Conservation (phyloP, 1,284 basidiomycete species). For the Pterulicium gracile region DNA sequence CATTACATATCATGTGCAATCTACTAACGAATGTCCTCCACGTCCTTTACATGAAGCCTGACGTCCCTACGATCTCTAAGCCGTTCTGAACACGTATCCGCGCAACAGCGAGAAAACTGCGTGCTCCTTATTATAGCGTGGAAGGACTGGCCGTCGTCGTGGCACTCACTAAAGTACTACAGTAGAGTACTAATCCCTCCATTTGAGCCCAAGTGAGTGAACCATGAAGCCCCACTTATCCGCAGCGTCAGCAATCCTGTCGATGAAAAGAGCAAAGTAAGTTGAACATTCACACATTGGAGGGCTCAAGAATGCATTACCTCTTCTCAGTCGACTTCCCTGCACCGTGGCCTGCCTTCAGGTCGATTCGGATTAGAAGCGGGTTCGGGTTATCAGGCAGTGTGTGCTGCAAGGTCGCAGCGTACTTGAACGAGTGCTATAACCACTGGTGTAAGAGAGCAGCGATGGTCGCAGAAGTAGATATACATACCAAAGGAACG, state of each 20-base stretch:
- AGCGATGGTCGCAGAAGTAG: background rate
- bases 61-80: too few relatives aligned
- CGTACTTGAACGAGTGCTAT: slow-evolving; percentile 68
- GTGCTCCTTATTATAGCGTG: too few relatives aligned
- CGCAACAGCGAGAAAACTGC: too few relatives aligned
- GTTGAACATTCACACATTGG: slow-evolving; percentile 6
- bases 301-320: slow-evolving; percentile 20
- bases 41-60: too few relatives aligned
- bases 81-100: too few relatives aligned
- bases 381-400: slow-evolving; percentile 57
- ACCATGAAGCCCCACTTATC: slow-evolving; percentile 72
- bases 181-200: too few relatives aligned
- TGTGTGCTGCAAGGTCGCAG: slow-evolving; percentile 60
- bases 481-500: slow-evolving; percentile 38
- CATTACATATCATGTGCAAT: too few relatives aligned
- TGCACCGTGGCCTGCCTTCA: slow-evolving; percentile 72
- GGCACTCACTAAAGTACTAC: too few relatives aligned
- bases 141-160: too few relatives aligned
- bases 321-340: slow-evolving; percentile 71
- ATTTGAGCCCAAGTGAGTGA: slow-evolving; percentile 43
- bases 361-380: slow-evolving; percentile 64
- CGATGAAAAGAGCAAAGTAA: too few relatives aligned
- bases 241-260: slow-evolving; percentile 61
- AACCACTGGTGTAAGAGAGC: background rate
- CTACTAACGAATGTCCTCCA: too few relatives aligned